Conservation (phyloP, 1,139 yeast species). For the Blastobotrys capitulatus region DNA sequence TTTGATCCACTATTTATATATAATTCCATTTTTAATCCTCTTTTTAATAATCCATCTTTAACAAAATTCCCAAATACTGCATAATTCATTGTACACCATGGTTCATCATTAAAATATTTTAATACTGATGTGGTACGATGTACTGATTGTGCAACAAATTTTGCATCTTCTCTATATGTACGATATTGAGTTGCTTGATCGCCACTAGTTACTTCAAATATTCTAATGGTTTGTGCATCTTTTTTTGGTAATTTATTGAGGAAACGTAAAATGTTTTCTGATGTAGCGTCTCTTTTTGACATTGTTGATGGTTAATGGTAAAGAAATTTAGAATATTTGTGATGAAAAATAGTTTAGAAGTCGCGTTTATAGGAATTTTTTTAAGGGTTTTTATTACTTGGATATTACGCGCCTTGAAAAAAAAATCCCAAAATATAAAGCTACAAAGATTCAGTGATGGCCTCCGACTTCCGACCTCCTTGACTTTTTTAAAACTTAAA, state of each 20-base stretch:
- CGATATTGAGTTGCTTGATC: slow-evolving; percentile 22
- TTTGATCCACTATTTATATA: slow-evolving; percentile 39
- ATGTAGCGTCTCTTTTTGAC: slow-evolving; percentile 5
- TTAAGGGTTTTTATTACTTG: no score
- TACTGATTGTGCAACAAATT: slow-evolving; percentile 71
- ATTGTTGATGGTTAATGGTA: not conserved
- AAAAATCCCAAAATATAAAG: no score
- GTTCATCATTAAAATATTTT: slow-evolving; percentile 46
- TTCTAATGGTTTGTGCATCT: slow-evolving; percentile 42
- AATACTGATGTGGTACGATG: slow-evolving; percentile 79
- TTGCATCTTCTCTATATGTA: slow-evolving; percentile 49
- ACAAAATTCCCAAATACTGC: slow-evolving; percentile 66
- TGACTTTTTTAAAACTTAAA: no score
- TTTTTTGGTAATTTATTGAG: slow-evolving; percentile 33
- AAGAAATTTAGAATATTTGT: no score
- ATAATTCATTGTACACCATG: slow-evolving; percentile 72
- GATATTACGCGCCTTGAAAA: no score
- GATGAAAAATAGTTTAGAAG: no score
- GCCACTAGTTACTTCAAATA: slow-evolving; percentile 63
- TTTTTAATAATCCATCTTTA: slow-evolving; percentile 59
- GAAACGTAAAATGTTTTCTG: slow-evolving; percentile 7
- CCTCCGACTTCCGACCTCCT: no score
- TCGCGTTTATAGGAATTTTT: no score
- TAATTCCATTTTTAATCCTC: slow-evolving; percentile 73
- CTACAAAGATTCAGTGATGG: no score